Evolutionary conservation across 2,329 filamentous ascomycete species (phyloP).

Genomic region (Penicillium sp.): DNA sequence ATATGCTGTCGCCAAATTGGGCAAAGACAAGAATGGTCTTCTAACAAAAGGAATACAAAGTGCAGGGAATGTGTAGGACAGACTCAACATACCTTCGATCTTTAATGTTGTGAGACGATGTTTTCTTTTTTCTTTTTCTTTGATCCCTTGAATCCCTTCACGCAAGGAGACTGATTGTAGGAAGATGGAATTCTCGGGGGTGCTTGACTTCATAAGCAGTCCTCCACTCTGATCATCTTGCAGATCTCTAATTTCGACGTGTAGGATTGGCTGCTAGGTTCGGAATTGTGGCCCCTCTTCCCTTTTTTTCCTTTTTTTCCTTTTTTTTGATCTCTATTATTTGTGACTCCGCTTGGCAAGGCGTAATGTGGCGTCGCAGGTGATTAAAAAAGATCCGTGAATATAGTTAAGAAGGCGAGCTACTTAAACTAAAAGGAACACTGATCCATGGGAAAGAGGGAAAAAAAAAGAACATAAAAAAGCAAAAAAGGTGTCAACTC

Average conservation of each 20-base stretch:
- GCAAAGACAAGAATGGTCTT: background rate
- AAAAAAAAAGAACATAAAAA: background rate
- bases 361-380: constrained; percentile 15
- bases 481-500: constrained; percentile 8
- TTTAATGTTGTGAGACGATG: constrained; percentile 6
- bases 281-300: constrained; percentile 10
- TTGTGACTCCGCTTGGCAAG: constrained; percentile 1
- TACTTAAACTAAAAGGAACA: background rate
- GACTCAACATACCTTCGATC: constrained; percentile 6
- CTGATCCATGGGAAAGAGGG: background rate
- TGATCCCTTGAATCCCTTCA: constrained; percentile 16
- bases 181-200: constrained; percentile 19
- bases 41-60: background rate
- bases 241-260: constrained; percentile 17
- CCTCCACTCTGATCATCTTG: constrained; percentile 24
- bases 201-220: constrained; percentile 25
- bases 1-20: background rate
- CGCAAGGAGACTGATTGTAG: constrained; percentile 17
- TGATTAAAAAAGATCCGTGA: background rate
- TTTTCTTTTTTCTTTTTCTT: constrained; percentile 7
- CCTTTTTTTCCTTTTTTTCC: background rate
- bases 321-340: constrained; percentile 2
- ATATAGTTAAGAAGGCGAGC: background rate
- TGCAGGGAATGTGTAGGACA: constrained; percentile 7
- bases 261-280: constrained; percentile 16